These are phyloP conservation scores for Schizosaccharomyces cryophilus DNA, from an alignment of 805 yeast species.

Conservation along the genomic window DNA sequence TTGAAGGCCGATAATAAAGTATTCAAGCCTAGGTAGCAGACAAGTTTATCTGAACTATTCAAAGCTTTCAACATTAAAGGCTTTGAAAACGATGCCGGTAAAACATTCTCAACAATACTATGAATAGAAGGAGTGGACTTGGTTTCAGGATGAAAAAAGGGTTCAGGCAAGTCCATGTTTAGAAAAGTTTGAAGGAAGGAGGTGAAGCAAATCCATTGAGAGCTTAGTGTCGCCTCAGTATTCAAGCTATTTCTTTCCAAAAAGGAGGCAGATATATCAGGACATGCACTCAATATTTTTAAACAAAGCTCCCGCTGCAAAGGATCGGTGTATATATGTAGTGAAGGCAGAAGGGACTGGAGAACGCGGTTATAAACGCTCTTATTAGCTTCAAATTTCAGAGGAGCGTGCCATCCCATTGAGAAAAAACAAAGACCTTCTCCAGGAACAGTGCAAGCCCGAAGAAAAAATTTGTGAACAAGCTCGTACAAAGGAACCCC, in stretches of 20 bases:
- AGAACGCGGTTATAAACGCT: constrained; percentile 39
- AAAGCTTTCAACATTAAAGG: constrained; percentile 34
- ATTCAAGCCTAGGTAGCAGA: constrained; percentile 42
- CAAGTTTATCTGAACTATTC: constrained; percentile 22
- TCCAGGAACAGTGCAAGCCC: constrained; percentile 6
- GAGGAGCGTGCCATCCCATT: constrained; percentile 13
- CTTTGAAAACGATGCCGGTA: constrained; percentile 42
- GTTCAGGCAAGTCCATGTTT: constrained; percentile 28
- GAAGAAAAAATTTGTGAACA: constrained; percentile 3
- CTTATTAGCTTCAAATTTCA: constrained; percentile 2
- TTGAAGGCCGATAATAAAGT: constrained; percentile 28
- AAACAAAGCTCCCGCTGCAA: constrained; percentile 32
- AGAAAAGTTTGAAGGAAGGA: constrained; percentile 35
- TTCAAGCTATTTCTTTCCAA: constrained; percentile 14
- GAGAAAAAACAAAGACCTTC: constrained; percentile 15
- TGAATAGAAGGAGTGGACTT: constrained; percentile 14
- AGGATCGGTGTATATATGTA: constrained; percentile 66
- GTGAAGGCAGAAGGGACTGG: constrained; percentile 31
- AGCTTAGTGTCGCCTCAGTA: constrained; percentile 55
- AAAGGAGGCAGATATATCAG: constrained; percentile 56
- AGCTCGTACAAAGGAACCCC: constrained; percentile 23
- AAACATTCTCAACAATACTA: constrained; percentile 27
- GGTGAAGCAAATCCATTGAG: constrained; percentile 64
- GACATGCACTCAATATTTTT: constrained; percentile 25
- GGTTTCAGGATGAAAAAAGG: neutral